Base-by-base conservation (phyloP, 805 yeast species). In the Spathaspora arborariae region DNA sequence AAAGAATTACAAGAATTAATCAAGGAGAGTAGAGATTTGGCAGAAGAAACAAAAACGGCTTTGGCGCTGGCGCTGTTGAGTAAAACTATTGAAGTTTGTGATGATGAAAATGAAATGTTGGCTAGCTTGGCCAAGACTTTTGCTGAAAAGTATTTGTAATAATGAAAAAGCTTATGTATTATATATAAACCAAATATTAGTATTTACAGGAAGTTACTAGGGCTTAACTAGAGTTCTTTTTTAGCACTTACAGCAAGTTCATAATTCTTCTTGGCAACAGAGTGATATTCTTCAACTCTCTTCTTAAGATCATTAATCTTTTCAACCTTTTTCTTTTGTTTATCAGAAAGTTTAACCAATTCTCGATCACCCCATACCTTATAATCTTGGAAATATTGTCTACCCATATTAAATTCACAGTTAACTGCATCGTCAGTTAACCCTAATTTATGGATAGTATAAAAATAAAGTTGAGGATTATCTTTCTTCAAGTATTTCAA, bases 391-490 rank as follows among this genome's bases (percentile, higher is more conserved):
- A 85, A 79, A 69, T 87, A 87, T 58, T 79, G 80, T 64, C 75
- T 82, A 56, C 82, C 87, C 82, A 88, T 78, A 64, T 80, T 81
- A 72, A 92, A 92, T 72, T 91, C 97, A 59, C 78, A 74, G 45
- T 79, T 79, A 20, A 90, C 82, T 24, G 83, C 83, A 47, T 78
- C 84, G 66, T 92, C 98, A 36, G 86, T 81, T 52, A 92, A 75
- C 1, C 98, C 99, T 46, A 92, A 74, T 66, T 89, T 90, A 57
- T 85, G 86, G 51, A 92, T 82, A 39, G 96, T 76, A 83, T 89
- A 84, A 66, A 78, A 88, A 70, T 94, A 92, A 57, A 84, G 78
- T 63, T 88, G 79, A 13, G 97, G 89, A 52, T 88, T 71, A 59
- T 80, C 85, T 60, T 78, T 80, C 65, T 90, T 90, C 67, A 94